phyloP scores from a whole-genome alignment of 495 filamentous ascomycete species.

The Platismatia glauca region DNA sequence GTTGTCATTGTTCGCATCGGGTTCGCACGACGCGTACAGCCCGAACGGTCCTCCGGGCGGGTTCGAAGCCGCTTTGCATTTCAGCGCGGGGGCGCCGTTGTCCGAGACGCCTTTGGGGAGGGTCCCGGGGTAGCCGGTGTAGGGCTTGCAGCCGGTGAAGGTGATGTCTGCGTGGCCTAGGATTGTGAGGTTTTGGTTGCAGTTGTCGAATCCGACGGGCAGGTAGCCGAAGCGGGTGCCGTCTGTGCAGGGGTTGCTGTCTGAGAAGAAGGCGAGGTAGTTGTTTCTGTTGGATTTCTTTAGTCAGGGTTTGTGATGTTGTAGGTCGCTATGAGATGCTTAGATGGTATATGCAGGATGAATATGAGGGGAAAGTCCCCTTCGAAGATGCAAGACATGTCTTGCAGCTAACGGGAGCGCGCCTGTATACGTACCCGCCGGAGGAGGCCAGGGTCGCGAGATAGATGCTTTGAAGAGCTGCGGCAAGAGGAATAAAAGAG shows the following conservation, averaged over 20 bases:
- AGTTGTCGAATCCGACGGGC: neutral
- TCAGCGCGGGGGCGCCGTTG: neutral
- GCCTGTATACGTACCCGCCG: neutral
- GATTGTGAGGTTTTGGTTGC: neutral
- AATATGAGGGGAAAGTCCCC: neutral
- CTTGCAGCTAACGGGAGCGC: neutral
- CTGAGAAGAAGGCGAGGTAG: neutral
- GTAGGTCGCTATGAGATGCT: neutral
- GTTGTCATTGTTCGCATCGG: neutral
- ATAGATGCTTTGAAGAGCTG: neutral
- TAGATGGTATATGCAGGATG: neutral
- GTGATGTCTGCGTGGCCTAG: neutral
- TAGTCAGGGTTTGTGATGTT: neutral
- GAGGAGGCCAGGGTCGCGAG: neutral
- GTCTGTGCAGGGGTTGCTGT: neutral
- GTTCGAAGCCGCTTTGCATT: neutral
- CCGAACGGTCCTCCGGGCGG: neutral
- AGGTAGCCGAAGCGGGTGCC: neutral
- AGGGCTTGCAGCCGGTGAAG: neutral
- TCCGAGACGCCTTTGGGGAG: neutral
- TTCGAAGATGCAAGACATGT: neutral
- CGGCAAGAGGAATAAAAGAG: neutral
- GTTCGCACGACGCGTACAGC: neutral
- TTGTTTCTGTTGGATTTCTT: neutral
- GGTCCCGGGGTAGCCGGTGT: neutral